Evolutionary conservation across 129 eudicot genomes (phyloP).

Genomic region (Lactuca sativa): DNA sequence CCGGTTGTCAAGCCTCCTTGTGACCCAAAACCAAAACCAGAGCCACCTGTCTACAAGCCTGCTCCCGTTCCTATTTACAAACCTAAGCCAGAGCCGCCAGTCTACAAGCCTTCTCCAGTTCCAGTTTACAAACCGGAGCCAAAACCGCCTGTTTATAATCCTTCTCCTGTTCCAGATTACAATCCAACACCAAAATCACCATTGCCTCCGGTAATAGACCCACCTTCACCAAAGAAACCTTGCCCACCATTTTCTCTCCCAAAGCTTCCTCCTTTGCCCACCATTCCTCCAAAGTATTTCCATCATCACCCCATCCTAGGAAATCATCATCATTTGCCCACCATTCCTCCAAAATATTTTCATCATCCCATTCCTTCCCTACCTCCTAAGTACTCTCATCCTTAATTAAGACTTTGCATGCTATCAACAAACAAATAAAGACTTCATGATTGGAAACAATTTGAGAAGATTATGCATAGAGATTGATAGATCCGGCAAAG

Average conservation of each 20-base stretch:
- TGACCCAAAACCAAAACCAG: background rate
- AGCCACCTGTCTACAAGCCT: constrained; percentile 9
- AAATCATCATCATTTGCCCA: constrained; percentile 17
- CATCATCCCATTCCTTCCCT: constrained; percentile 46
- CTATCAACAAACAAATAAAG: constrained; percentile 11
- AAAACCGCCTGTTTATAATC: background rate
- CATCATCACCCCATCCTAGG: constrained; percentile 24
- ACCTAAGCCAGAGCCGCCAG: constrained; percentile 28
- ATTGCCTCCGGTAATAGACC: constrained; percentile 14
- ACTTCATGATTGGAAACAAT: constrained; percentile 24
- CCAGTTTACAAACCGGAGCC: constrained; percentile 38
- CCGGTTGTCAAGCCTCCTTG: background rate
- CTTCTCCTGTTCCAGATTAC: background rate
- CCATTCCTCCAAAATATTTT: constrained; percentile 36
- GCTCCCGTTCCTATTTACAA: constrained; percentile 6
- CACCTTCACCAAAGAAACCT: constrained; percentile 44
- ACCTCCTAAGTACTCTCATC: constrained; percentile 40
- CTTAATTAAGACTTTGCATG: constrained; percentile 28
- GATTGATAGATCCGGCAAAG: background rate
- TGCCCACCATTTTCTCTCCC: constrained; percentile 41
- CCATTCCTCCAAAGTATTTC: constrained; percentile 35
- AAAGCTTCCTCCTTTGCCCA: constrained; percentile 35
- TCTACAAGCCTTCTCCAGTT: constrained; percentile 22
- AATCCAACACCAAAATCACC: constrained; percentile 24
- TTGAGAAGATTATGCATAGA: constrained; percentile 16